phyloP scores from a whole-genome alignment of 805 yeast species.

The Saccharomycodes ludwigii region DNA sequence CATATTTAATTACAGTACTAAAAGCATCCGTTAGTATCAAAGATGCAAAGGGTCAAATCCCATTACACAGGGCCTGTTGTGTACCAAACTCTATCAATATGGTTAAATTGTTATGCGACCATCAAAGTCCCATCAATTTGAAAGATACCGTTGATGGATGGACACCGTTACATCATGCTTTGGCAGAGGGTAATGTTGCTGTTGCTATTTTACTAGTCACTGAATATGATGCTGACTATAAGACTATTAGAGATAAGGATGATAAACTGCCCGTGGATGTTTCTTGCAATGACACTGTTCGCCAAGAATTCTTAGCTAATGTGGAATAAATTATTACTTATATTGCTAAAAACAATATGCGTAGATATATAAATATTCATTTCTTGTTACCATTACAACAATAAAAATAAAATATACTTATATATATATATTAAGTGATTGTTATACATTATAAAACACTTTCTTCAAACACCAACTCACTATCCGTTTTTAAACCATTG shows the following conservation, averaged over 20 bases:
- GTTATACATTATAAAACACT: conserved; percentile 11
- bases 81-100: conserved; percentile 47
- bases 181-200: conserved; percentile 82
- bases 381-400: too few relatives aligned
- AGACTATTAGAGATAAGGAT: conserved; percentile 30
- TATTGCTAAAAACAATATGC: background rate
- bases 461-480: conserved; percentile 13
- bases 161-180: conserved; percentile 83
- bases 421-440: conserved; percentile 1
- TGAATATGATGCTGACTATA: conserved; percentile 53
- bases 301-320: conserved; percentile 24
- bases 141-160: conserved; percentile 56
- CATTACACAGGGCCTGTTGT: conserved; percentile 77
- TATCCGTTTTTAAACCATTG: conserved; percentile 16
- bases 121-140: conserved; percentile 52
- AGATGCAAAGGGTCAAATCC: conserved; percentile 53
- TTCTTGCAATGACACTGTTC: conserved; percentile 41
- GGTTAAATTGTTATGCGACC: conserved; percentile 38
- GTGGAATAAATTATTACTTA: conserved; percentile 5
- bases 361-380: too few relatives aligned
- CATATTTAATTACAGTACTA: conserved; percentile 36
- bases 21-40: conserved; percentile 52
- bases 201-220: conserved; percentile 47
- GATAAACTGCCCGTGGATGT: conserved; percentile 45
- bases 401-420: too few relatives aligned